Percentiles rank a stretch among this genome's conserved stretches.
Evolutionary conservation across 768 basidiomycete species (phyloP).

Genomic region (Trametes gibbosa): DNA sequence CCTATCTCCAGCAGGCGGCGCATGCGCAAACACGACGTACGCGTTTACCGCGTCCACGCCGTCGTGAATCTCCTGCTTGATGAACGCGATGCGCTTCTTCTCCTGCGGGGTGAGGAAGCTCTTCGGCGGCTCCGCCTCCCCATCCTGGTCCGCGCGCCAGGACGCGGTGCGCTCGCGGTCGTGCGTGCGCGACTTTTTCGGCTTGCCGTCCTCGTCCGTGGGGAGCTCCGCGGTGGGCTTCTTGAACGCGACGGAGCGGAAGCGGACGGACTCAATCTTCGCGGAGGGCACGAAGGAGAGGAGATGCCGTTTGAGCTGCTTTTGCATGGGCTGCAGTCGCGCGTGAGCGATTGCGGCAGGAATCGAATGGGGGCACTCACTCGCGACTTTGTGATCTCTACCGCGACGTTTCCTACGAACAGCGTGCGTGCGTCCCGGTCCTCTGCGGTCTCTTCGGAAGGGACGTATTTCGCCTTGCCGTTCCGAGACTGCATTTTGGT

Average conservation of each 20-base stretch:
- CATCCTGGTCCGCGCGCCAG: conserved; percentile 50
- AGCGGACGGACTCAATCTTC: conserved; percentile 89
- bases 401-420: conserved; percentile 86
- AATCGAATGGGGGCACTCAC: conserved; percentile 40
- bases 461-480: conserved; percentile 48
- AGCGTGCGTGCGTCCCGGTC: conserved; percentile 80
- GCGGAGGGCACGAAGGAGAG: conserved; percentile 66
- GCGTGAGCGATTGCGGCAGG: neutral
- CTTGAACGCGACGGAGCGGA: conserved; percentile 91
- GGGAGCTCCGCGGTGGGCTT: conserved; percentile 69
- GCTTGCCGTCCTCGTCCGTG: conserved; percentile 35
- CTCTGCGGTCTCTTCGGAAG: conserved; percentile 67
- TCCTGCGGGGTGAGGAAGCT: conserved; percentile 74
- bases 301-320: conserved; percentile 76
- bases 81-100: conserved; percentile 93
- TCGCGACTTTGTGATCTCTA: conserved; percentile 72
- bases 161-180: conserved; percentile 56
- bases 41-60: conserved; percentile 76
- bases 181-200: conserved; percentile 39
- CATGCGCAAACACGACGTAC: conserved; percentile 88
- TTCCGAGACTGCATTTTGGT: conserved; percentile 29
- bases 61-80: conserved; percentile 87
- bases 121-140: conserved; percentile 48
- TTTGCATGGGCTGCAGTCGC: conserved; percentile 60
- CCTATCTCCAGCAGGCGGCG: conserved; percentile 38